Conservation (phyloP, 305 asterid species). For the Caryopteris hybrid region DNA sequence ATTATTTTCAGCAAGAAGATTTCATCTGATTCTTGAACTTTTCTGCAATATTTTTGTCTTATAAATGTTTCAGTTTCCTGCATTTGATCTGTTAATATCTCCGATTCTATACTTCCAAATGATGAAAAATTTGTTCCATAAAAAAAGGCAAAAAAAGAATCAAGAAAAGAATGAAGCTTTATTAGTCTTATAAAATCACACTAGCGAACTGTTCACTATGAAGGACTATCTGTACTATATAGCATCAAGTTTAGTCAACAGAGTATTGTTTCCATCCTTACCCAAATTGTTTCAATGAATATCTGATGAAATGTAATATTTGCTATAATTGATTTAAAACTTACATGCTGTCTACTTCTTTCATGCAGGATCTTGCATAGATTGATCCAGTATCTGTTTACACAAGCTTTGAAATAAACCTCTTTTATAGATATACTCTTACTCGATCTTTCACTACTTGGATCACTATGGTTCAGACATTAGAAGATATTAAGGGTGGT, state of each 20-base stretch:
- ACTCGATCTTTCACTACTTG: neutral
- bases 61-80: neutral
- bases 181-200: neutral
- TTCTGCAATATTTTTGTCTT: neutral
- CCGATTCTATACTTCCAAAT: neutral
- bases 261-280: neutral
- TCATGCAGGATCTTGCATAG: conserved; percentile 22
- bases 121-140: neutral
- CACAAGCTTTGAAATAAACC: neutral
- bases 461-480: conserved; percentile 47
- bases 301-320: neutral
- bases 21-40: conserved; percentile 1
- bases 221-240: neutral
- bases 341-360: neutral
- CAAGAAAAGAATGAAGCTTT: neutral
- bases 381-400: conserved; percentile 2
- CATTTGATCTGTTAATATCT: neutral
- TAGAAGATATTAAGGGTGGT: conserved; percentile 68
- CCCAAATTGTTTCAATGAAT: neutral
- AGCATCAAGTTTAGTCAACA: neutral
- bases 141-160: no score
- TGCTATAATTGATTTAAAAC: no score
- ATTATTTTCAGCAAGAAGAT: neutral
- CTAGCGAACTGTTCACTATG: neutral
- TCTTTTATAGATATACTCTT: neutral